Evolutionary conservation across 495 filamentous ascomycete species (phyloP).

Genomic region (Paragyromitra xinjiangensis): DNA sequence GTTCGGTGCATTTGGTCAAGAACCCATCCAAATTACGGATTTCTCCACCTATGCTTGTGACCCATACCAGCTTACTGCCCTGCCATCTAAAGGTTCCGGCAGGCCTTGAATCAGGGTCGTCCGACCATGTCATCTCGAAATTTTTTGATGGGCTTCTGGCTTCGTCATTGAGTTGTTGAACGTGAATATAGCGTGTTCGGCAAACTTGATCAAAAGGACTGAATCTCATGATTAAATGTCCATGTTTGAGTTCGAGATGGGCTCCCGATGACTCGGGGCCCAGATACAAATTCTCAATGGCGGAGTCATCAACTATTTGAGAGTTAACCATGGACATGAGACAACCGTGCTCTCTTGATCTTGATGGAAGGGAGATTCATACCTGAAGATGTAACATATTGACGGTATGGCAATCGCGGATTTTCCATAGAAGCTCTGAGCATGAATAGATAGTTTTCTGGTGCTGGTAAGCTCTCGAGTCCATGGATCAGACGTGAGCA

Average conservation of each 20-base stretch:
- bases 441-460: not conserved
- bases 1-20: not conserved
- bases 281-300: not conserved
- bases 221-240: not conserved
- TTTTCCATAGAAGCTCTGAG: conserved; percentile 26
- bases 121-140: conserved; percentile 11
- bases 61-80: conserved; percentile 16
- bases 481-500: conserved; percentile 14
- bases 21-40: conserved; percentile 3
- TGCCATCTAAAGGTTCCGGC: conserved; percentile 9
- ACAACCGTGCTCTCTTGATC: too few species aligned
- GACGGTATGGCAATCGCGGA: conserved; percentile 5
- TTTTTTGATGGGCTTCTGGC: not conserved
- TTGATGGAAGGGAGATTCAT: not conserved
- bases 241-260: not conserved
- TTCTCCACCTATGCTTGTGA: not conserved
- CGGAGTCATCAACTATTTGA: not conserved
- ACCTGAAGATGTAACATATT: conserved; percentile 16
- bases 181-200: conserved; percentile 10
- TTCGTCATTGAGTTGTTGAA: not conserved
- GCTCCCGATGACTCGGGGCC: not conserved
- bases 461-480: not conserved
- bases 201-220: not conserved
- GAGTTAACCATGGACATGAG: not conserved
- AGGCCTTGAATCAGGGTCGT: not conserved